phyloP scores from a whole-genome alignment of 805 yeast species.

The Yamadazyma kitorensis region DNA sequence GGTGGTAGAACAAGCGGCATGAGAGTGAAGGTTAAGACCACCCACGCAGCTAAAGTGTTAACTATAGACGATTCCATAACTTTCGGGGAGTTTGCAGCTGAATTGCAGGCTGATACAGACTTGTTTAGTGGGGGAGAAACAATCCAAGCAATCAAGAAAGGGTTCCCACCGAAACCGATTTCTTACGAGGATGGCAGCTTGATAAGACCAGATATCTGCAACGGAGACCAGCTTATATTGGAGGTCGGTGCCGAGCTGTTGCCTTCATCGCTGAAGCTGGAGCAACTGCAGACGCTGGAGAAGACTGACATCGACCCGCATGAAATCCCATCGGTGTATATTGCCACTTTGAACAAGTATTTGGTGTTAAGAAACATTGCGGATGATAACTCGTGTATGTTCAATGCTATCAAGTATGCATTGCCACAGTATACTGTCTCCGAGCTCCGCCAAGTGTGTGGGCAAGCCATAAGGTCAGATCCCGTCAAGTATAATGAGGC shows the following conservation, averaged over 20 bases:
- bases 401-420: conserved; percentile 61
- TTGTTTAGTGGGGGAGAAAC: conserved; percentile 5
- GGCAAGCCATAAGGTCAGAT: conserved; percentile 40
- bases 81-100: conserved; percentile 26
- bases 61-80: conserved; percentile 34
- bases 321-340: conserved; percentile 26
- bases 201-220: conserved; percentile 39
- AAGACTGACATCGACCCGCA: conserved; percentile 6
- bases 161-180: conserved; percentile 59
- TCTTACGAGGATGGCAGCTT: conserved; percentile 23
- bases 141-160: conserved; percentile 38
- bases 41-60: conserved; percentile 10
- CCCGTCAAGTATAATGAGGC: conserved; percentile 48
- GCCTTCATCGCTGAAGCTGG: neutral
- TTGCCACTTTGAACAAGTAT: conserved; percentile 23
- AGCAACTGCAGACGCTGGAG: neutral
- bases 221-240: conserved; percentile 59
- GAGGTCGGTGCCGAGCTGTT: conserved; percentile 14
- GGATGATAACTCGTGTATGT: conserved; percentile 77
- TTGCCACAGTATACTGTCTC: conserved; percentile 41
- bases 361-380: conserved; percentile 58
- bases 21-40: conserved; percentile 14
- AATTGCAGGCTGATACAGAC: conserved; percentile 7
- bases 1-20: too few species aligned
- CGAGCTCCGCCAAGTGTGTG: conserved; percentile 53